Evolutionary conservation across 225 moss, liverwort and hornwort species (phyloP).

Genomic region (Pseudoscleropodium purum): DNA sequence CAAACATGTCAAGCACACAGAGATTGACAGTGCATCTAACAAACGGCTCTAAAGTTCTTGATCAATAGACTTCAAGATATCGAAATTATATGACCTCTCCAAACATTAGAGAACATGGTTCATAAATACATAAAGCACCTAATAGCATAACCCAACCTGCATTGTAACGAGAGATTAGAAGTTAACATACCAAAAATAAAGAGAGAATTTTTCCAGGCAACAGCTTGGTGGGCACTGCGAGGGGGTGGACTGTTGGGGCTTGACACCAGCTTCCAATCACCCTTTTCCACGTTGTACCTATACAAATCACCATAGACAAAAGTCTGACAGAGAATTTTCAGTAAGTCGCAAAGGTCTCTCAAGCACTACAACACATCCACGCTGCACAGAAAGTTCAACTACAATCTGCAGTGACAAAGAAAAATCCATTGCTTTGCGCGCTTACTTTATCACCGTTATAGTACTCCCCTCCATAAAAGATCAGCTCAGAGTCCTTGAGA

Average conservation of each 20-base stretch:
- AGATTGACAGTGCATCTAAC: not conserved
- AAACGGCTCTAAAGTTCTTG: not conserved
- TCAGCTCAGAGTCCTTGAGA: conserved; percentile 57
- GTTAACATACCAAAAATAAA: conserved; percentile 56
- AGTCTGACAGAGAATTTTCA: conserved; percentile 48
- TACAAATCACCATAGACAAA: conserved; percentile 78
- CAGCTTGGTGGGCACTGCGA: conserved; percentile 80
- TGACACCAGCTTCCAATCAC: conserved; percentile 78
- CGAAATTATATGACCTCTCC: not conserved
- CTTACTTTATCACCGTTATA: conserved; percentile 83
- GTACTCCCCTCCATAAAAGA: conserved; percentile 71
- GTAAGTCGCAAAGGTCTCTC: not conserved
- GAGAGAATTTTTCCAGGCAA: conserved; percentile 69
- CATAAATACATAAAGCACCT: not conserved
- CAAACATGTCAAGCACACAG: conserved; percentile 6
- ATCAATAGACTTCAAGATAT: not conserved
- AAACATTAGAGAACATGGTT: not conserved
- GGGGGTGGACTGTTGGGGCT: conserved; percentile 86
- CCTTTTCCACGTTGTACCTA: conserved; percentile 72
- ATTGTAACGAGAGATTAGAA: not conserved
- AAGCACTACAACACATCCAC: not conserved
- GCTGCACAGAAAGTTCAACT: not conserved
- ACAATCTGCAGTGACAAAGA: not conserved
- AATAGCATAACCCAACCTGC: not conserved
- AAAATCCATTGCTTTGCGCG: not conserved